Conservation (phyloP, 305 asterid genomes). For the Stenogyne calaminthoides region DNA sequence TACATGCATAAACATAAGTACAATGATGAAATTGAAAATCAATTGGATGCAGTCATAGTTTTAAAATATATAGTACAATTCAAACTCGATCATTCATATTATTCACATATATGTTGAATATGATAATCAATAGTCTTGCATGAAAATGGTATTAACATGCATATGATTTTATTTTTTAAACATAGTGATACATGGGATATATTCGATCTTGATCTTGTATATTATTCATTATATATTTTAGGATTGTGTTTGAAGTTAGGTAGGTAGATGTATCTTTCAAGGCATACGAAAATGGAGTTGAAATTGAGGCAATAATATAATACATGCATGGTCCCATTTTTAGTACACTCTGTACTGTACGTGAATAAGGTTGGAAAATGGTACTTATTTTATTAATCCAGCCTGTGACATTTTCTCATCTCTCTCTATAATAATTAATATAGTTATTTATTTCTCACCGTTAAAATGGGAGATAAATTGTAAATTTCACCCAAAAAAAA, state of each 20-base stretch:
- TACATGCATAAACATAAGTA: background rate
- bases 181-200: background rate
- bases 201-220: background rate
- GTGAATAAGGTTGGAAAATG: constrained; percentile 33
- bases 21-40: background rate
- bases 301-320: constrained; percentile 16
- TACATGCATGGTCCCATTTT: constrained; percentile 35
- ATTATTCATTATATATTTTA: background rate
- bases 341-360: constrained; percentile 21
- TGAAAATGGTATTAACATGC: background rate
- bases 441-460: background rate
- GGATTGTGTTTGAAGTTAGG: background rate
- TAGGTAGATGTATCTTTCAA: background rate
- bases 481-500: background rate
- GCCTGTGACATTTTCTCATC: constrained; percentile 26
- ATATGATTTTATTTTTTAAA: background rate
- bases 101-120: background rate
- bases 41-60: no score
- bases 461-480: background rate
- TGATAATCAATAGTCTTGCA: background rate
- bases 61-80: background rate
- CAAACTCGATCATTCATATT: background rate
- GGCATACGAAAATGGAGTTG: constrained; percentile 3
- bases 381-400: constrained; percentile 30
- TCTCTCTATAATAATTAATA: background rate